phyloP scores from a whole-genome alignment of 2,329 filamentous ascomycete species.

The Colletotrichum liriopes region DNA sequence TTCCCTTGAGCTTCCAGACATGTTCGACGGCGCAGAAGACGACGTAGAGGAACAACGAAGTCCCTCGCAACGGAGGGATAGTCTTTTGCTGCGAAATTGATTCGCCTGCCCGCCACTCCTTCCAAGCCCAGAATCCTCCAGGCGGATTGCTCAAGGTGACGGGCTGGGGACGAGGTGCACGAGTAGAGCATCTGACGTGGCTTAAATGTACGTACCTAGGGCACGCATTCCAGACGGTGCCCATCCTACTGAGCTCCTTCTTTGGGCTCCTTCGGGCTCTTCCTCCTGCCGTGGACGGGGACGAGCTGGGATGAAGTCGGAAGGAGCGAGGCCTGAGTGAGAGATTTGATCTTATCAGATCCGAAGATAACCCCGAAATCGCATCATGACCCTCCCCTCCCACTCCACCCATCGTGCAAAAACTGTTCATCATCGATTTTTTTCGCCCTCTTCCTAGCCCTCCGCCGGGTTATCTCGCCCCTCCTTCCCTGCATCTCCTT shows the following conservation, averaged over 20 bases:
- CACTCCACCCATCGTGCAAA: conserved; percentile 30
- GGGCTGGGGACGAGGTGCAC: neutral
- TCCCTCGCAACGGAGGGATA: neutral
- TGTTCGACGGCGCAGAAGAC: conserved; percentile 1
- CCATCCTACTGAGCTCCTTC: neutral
- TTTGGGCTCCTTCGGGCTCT: neutral
- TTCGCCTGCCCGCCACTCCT: neutral
- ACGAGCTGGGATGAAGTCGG: conserved; percentile 4
- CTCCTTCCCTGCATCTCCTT: conserved; percentile 9
- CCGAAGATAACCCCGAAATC: conserved; percentile 62
- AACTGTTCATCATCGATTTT: conserved; percentile 18
- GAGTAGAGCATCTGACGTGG: neutral
- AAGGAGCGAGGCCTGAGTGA: conserved; percentile 4
- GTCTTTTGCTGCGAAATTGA: neutral
- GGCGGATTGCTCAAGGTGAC: neutral
- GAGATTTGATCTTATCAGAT: conserved; percentile 67
- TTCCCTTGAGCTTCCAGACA: conserved; percentile 1
- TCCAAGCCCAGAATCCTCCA: neutral
- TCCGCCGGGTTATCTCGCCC: neutral
- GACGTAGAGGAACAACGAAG: neutral
- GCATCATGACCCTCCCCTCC: conserved; percentile 30
- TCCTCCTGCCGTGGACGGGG: neutral
- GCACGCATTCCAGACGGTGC: neutral
- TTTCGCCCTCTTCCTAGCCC: conserved; percentile 13
- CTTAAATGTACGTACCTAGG: neutral